Evolutionary conservation across 2,329 filamentous ascomycete species (phyloP).

Genomic region (Ilyonectria destructans): DNA sequence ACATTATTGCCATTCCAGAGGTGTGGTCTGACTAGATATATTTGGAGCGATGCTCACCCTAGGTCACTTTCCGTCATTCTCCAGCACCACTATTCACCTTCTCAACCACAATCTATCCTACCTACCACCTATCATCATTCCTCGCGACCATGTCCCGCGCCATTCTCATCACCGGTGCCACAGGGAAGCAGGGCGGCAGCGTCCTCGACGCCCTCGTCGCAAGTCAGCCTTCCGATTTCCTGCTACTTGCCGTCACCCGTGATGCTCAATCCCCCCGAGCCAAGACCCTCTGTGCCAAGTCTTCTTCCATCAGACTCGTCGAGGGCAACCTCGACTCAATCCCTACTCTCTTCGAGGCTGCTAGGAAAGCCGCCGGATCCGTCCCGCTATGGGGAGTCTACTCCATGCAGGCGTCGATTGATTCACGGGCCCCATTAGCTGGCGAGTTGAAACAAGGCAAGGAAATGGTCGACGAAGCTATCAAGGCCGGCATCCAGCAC

Average conservation of each 20-base stretch:
- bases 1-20: too few species aligned
- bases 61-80: too few species aligned
- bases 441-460: conserved; percentile 36
- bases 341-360: conserved; percentile 32
- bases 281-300: conserved; percentile 28
- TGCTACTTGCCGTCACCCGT: conserved; percentile 35
- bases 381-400: conserved; percentile 17
- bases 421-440: conserved; percentile 34
- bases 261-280: conserved; percentile 29
- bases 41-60: too few species aligned
- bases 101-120: too few species aligned
- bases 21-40: too few species aligned
- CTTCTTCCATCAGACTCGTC: conserved; percentile 24
- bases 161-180: conserved; percentile 23
- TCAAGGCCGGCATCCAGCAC: conserved; percentile 34
- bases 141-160: conserved; percentile 34
- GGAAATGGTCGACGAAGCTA: conserved; percentile 31
- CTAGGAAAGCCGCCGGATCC: conserved; percentile 30
- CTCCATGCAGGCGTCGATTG: conserved; percentile 39
- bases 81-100: too few species aligned
- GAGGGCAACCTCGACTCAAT: conserved; percentile 31
- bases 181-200: conserved; percentile 31
- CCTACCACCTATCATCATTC: too few species aligned
- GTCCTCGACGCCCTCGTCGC: conserved; percentile 32
- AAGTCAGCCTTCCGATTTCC: conserved; percentile 27